Percentiles rank a stretch among this genome's conserved stretches.
Conservation (phyloP, 768 basidiomycete genomes). For the Trametes cinnabarina region DNA sequence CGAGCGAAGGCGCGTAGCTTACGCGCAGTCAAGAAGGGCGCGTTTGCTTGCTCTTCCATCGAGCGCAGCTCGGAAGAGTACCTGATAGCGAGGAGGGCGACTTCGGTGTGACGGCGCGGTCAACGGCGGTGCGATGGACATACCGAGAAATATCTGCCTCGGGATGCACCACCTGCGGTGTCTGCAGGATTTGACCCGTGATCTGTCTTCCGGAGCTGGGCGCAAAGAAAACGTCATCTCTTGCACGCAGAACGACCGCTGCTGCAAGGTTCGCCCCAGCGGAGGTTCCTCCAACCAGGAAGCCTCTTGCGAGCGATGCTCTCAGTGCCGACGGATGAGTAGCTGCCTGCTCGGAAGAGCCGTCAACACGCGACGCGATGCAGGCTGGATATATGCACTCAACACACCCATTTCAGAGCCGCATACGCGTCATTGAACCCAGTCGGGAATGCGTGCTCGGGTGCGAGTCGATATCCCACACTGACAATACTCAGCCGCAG, state of each 20-base stretch:
- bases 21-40: slow-evolving; percentile 7
- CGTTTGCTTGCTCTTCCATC: slow-evolving; percentile 1
- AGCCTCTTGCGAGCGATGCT: slow-evolving; percentile 18
- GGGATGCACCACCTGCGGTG: slow-evolving; percentile 23
- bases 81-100: background rate
- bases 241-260: slow-evolving; percentile 20
- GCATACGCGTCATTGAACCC: slow-evolving; percentile 22
- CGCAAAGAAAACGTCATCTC: slow-evolving; percentile 23
- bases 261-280: slow-evolving; percentile 25
- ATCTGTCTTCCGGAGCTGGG: slow-evolving; percentile 1
- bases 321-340: slow-evolving; percentile 2
- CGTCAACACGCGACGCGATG: background rate
- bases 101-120: background rate
- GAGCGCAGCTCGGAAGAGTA: slow-evolving; percentile 2
- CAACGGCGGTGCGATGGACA: background rate
- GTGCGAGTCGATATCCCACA: slow-evolving; percentile 15
- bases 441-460: slow-evolving; percentile 22
- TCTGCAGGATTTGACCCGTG: slow-evolving; percentile 27
- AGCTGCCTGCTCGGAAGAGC: background rate
- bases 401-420: slow-evolving; percentile 23
- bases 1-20: slow-evolving; percentile 5
- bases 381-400: background rate
- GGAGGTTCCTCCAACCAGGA: slow-evolving; percentile 25
- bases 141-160: slow-evolving; percentile 23
- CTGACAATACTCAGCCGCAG: background rate